These are phyloP conservation scores for Cinnamomum micranthum DNA, from an alignment of 164 flowering plant genomes.

Conservation along the genomic window DNA sequence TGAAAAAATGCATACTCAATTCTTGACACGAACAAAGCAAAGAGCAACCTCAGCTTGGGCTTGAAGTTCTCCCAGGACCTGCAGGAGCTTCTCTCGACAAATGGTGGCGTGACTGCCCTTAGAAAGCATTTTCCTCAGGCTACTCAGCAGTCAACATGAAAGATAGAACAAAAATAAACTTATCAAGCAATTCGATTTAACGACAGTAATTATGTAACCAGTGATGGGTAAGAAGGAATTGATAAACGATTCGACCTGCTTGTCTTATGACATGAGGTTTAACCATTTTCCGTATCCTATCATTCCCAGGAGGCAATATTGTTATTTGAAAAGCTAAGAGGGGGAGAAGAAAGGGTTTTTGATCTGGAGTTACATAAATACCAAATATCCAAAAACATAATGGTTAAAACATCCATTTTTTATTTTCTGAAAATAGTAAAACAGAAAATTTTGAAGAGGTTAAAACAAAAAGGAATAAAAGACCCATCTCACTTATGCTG, in stretches of 20 bases:
- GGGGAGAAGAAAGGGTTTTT: no score
- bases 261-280: background rate
- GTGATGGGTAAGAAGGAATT: background rate
- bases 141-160: conserved; percentile 11
- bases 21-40: conserved; percentile 81
- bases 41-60: conserved; percentile 95
- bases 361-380: no score
- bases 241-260: background rate
- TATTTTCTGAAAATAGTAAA: no score
- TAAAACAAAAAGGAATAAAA: no score
- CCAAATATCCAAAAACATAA: no score
- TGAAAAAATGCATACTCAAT: conserved; percentile 24
- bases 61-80: conserved; percentile 87
- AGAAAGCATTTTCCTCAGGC: conserved; percentile 73
- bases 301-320: no score
- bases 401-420: no score
- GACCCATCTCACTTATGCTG: no score
- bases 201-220: background rate
- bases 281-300: background rate
- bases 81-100: conserved; percentile 67
- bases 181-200: background rate
- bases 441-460: no score
- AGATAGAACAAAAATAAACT: background rate
- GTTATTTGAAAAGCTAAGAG: no score
- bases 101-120: conserved; percentile 40